Evolutionary conservation across 2,329 filamentous ascomycete genomes (phyloP).

Genomic region (Claviceps sp.): DNA sequence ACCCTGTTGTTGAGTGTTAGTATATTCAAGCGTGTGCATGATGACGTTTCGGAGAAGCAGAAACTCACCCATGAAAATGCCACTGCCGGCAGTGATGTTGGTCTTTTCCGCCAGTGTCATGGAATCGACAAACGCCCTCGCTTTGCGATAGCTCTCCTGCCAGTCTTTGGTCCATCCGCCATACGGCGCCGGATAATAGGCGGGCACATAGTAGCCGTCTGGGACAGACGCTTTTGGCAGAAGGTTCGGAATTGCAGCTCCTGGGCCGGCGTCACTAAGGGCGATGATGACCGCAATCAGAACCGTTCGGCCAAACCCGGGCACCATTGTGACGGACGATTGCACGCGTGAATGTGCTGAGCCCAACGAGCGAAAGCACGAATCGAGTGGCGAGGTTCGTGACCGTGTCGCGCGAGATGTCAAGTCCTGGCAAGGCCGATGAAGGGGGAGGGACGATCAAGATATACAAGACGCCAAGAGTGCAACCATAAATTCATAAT

Average conservation of each 20-base stretch:
- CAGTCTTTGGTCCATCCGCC: slow-evolving; percentile 60
- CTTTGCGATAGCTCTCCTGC: slow-evolving; percentile 57
- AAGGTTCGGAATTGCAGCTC: background rate
- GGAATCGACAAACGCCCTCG: slow-evolving; percentile 50
- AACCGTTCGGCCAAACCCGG: background rate
- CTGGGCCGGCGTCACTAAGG: background rate
- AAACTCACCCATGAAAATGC: slow-evolving; percentile 51
- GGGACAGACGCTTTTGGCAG: background rate
- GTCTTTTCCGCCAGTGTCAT: slow-evolving; percentile 76
- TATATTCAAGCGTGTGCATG: too few relatives aligned
- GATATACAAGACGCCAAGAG: background rate
- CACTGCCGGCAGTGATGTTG: slow-evolving; percentile 60
- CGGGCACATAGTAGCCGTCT: slow-evolving; percentile 26
- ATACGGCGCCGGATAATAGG: slow-evolving; percentile 59
- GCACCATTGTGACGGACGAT: background rate
- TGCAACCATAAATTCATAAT: background rate
- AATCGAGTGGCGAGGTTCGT: background rate
- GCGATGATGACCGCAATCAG: background rate
- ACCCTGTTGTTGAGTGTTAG: slow-evolving; percentile 3
- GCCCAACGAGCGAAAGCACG: too few relatives aligned
- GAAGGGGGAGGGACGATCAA: background rate
- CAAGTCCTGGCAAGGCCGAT: background rate
- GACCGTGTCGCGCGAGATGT: background rate
- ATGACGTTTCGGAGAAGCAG: background rate
- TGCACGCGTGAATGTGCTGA: background rate